Percentiles rank a stretch among this genome's conserved stretches.
phyloP scores from a whole-genome alignment of 805 yeast species.

The Spencermartinsiella europaea region DNA sequence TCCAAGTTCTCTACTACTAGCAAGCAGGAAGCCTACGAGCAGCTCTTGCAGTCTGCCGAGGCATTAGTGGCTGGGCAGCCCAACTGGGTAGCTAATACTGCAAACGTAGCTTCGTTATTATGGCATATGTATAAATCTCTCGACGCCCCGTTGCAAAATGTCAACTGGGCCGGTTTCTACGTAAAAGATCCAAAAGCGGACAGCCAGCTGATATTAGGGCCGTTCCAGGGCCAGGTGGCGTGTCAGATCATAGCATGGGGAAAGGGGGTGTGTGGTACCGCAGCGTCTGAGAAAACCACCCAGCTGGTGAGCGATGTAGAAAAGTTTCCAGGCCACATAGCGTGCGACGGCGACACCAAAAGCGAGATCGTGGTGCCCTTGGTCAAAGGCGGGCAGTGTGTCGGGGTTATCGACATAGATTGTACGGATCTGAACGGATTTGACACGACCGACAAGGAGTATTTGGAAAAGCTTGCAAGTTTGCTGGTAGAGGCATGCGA shows the following conservation, averaged over 20 bases:
- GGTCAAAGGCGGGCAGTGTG: constrained; percentile 38
- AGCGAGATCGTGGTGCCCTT: constrained; percentile 94
- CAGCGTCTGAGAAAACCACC: constrained; percentile 54
- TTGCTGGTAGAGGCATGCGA: constrained; percentile 50
- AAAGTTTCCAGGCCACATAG: constrained; percentile 85
- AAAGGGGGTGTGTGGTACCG: constrained; percentile 87
- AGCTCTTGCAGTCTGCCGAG: constrained; percentile 53
- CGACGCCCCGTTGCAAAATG: constrained; percentile 35
- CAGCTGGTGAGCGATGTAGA: constrained; percentile 78
- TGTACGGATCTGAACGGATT: constrained; percentile 64
- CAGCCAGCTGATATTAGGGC: constrained; percentile 66
- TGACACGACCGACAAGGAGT: constrained; percentile 52
- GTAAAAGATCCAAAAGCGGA: constrained; percentile 40
- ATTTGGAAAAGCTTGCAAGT: constrained; percentile 55
- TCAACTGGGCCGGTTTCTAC: constrained; percentile 96
- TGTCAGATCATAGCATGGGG: constrained; percentile 80
- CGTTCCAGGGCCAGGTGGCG: constrained; percentile 96
- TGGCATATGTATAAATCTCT: constrained; percentile 83
- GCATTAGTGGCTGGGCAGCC: constrained; percentile 58
- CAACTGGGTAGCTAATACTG: constrained; percentile 86
- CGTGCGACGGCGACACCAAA: constrained; percentile 92
- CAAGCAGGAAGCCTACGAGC: constrained; percentile 50
- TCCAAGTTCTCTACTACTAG: constrained; percentile 42
- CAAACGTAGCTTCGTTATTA: constrained; percentile 79
- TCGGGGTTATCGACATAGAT: constrained; percentile 87